A percentile compares a stretch with the other conserved stretches of the same genome.
Evolutionary conservation across 805 yeast species (phyloP).

Genomic region (Lipomyces starkeyi): DNA sequence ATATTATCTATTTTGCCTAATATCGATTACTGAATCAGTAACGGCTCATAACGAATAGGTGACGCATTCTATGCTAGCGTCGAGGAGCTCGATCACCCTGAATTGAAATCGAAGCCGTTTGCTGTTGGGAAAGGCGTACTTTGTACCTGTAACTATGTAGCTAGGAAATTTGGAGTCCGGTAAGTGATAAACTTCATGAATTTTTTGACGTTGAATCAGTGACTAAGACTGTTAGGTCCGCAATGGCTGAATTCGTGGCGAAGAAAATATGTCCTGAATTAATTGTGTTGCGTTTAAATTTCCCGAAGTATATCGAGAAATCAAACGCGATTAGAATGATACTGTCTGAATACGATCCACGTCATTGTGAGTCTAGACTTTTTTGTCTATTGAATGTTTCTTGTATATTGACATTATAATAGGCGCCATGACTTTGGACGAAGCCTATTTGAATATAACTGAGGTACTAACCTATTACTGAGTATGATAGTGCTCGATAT

Average conservation of each 20-base stretch:
- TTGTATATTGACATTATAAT: neutral
- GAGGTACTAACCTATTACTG: slow-evolving; percentile 44
- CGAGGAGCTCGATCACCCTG: slow-evolving; percentile 65
- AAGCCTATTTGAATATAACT: slow-evolving; percentile 40
- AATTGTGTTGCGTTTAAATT: slow-evolving; percentile 70
- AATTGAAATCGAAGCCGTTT: slow-evolving; percentile 65
- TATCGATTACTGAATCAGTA: neutral
- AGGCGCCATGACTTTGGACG: slow-evolving; percentile 69
- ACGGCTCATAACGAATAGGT: slow-evolving; percentile 24
- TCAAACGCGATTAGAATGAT: slow-evolving; percentile 69
- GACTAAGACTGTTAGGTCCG: slow-evolving; percentile 55
- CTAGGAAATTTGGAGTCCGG: slow-evolving; percentile 73
- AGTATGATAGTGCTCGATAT: slow-evolving; percentile 80
- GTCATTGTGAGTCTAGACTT: slow-evolving; percentile 46
- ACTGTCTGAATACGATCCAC: slow-evolving; percentile 54
- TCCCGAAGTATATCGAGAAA: slow-evolving; percentile 68
- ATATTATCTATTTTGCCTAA: neutral
- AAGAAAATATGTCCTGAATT: slow-evolving; percentile 68
- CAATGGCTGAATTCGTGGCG: slow-evolving; percentile 87
- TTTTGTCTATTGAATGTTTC: neutral
- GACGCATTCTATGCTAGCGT: slow-evolving; percentile 95
- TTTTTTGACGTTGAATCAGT: neutral
- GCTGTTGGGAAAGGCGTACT: slow-evolving; percentile 72
- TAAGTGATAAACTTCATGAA: neutral
- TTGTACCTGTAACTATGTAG: slow-evolving; percentile 75